Base-by-base conservation (phyloP, 179 eudicot species). In the Drosera spatulata region DNA sequence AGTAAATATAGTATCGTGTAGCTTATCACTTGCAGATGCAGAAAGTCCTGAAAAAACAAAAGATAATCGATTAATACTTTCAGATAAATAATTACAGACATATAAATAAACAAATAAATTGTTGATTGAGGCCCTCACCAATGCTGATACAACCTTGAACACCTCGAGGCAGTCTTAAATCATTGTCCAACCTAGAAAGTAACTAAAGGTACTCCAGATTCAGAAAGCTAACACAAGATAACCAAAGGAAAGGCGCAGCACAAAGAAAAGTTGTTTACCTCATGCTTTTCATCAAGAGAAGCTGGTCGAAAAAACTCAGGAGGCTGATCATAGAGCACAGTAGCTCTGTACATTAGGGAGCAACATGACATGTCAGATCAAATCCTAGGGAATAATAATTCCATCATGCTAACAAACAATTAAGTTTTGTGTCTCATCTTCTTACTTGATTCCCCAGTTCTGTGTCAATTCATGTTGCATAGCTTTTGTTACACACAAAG, bases 391-490 rank as follows among this genome's bases (percentile, higher is more conserved):
- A 53, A 13, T 50, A 58, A 43, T 2, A 10, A 10, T 50, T 10
- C 57, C 50, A 61, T 41, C 33, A 14, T 7, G 52, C 57, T 10
- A 61, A 4, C 59, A 5, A 49, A 50, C 50, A 39, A 71, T 55
- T 41, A 22, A 22, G 33, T 22, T 22, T 22, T 38, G n/a, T 55
- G 38, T 63, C 53, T 66, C 50, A 59, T 43, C 40, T 55, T 60
- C 90, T 76, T 68, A 88, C 98, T 72, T 77, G 46, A 81, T 81
- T 66, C 90, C 96, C 99, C 96, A 93, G 66, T 89, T 89, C 63
- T 89, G 93, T 38, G 79, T 82, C 79, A 93, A 78, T 62, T 93
- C 99, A 70, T 86, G 99, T 68, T 86, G 95, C 96, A 93, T 93
- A 58, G 99, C 96, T 75, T 66, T 81, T 54, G 99, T 93, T 68